Base-by-base conservation (phyloP, 1,139 yeast genomes). In the Kodamaea alishanica region DNA sequence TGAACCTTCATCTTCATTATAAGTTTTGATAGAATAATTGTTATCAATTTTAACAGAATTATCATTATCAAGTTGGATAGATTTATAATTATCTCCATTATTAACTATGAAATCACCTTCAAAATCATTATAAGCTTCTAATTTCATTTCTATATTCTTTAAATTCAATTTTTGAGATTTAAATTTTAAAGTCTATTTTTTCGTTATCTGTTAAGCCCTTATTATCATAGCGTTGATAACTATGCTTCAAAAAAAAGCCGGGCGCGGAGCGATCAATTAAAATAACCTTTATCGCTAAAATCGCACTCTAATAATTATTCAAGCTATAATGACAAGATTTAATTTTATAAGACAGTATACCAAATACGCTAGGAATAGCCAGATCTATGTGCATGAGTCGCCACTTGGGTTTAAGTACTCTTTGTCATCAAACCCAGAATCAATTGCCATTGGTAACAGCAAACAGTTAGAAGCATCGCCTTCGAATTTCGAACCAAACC, bases 341-440 rank as follows among this genome's bases (percentile, higher is more conserved):
- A n/a, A n/a, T 26, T 39, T 33, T 22, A 24, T 37, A 8, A 35
- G 46, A 22, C 25, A 29, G 23, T 40, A 35, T 37, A 30, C 44
- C 35, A 45, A 44, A 23, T 57, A 60, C 36, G 33, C 48, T 3
- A 41, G 42, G n/a, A 63, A 60, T 38, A 50, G 53, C 9, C 67
- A 63, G 40, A 58, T 63, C 24, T 57, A 33, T 32, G 41, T 62
- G 10, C 67, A 61, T 43, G 37, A 41, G 23, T n/a, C 40, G 6
- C 44, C 43, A 6, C 32, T 26, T 11, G 28, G 30, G 10, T 35
- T 36, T 37, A 30, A 51, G 44, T 41, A 48, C 46, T 62, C 74
- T 3, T 63, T 72, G 37, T 63, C 70, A 0, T 43, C 59, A 24
- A 51, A 64, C 34, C 68, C 78, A 1, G 28, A 52, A 0, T 55